Percentiles rank a stretch among this genome's conserved stretches.
Conservation (phyloP, 345 rosid species). For the Atalantia buxifolia region DNA sequence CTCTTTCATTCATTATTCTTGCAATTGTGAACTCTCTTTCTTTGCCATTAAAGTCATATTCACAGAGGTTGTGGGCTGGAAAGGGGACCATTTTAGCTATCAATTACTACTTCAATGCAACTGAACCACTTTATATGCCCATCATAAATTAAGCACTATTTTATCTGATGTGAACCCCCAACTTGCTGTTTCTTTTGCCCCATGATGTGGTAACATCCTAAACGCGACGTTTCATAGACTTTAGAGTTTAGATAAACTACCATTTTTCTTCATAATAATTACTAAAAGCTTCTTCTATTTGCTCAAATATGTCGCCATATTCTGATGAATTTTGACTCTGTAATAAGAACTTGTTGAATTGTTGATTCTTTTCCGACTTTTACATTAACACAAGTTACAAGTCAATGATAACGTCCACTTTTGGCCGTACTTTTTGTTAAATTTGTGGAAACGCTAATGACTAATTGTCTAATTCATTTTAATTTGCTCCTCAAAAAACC, state of each 20-base stretch:
- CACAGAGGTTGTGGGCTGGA: slow-evolving; percentile 31
- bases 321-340: not conserved
- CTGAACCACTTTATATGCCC: slow-evolving; percentile 27
- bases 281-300: not conserved
- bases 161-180: slow-evolving; percentile 19
- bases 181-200: slow-evolving; percentile 4
- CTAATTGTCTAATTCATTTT: too few relatives aligned
- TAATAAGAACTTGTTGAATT: not conserved
- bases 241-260: not conserved
- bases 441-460: not conserved
- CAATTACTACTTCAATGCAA: slow-evolving; percentile 31
- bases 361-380: not conserved
- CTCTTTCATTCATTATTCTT: slow-evolving; percentile 23
- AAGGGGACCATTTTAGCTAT: slow-evolving; percentile 33
- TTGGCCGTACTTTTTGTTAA: not conserved
- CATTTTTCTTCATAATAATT: not conserved
- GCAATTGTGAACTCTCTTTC: slow-evolving; percentile 13
- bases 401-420: not conserved
- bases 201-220: not conserved
- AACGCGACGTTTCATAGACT: not conserved
- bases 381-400: not conserved
- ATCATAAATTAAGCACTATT: slow-evolving; percentile 17
- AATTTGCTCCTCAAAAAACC: too few relatives aligned
- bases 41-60: slow-evolving; percentile 46
- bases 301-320: not conserved